Evolutionary conservation across 495 filamentous ascomycete species (phyloP).

Genomic region (Apiosordaria backusii): DNA sequence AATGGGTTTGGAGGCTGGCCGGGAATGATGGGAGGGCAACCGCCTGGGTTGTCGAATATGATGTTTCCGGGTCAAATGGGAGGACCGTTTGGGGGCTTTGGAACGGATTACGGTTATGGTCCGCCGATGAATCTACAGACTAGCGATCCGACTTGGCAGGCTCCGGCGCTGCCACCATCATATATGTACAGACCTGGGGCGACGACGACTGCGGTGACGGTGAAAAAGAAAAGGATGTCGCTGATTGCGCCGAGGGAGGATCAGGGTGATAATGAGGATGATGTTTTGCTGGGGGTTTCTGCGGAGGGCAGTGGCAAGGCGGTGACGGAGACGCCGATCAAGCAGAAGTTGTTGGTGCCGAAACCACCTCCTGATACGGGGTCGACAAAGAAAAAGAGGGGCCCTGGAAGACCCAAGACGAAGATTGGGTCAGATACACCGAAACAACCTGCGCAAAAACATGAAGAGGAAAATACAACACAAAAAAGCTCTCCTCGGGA

Average conservation of each 20-base stretch:
- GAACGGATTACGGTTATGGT: conserved; percentile 1
- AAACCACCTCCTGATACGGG: conserved; percentile 4
- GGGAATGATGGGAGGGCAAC: neutral
- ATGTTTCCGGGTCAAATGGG: conserved; percentile 19
- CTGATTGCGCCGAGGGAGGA: conserved; percentile 13
- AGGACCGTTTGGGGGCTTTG: neutral
- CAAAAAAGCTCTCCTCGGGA: neutral
- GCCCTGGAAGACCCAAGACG: neutral
- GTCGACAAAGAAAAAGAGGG: neutral
- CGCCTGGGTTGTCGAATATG: conserved; percentile 9
- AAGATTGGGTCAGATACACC: neutral
- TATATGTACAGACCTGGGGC: neutral
- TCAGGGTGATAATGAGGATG: conserved; percentile 26
- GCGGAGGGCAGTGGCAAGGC: neutral
- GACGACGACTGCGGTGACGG: conserved; percentile 3
- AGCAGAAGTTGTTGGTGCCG: conserved; percentile 7
- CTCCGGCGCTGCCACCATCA: conserved; percentile 28
- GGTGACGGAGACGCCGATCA: neutral
- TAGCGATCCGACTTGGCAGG: conserved; percentile 28
- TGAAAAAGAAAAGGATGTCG: conserved; percentile 13
- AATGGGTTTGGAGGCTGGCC: conserved; percentile 7
- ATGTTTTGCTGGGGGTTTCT: conserved; percentile 24
- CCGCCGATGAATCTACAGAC: conserved; percentile 4
- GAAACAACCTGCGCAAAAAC: neutral
- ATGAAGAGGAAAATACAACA: neutral